Evolutionary conservation across 441 rosid species (phyloP), one percentile per base, ranked within the genome.

Genomic region (Pelargonium fulgidum): DNA sequence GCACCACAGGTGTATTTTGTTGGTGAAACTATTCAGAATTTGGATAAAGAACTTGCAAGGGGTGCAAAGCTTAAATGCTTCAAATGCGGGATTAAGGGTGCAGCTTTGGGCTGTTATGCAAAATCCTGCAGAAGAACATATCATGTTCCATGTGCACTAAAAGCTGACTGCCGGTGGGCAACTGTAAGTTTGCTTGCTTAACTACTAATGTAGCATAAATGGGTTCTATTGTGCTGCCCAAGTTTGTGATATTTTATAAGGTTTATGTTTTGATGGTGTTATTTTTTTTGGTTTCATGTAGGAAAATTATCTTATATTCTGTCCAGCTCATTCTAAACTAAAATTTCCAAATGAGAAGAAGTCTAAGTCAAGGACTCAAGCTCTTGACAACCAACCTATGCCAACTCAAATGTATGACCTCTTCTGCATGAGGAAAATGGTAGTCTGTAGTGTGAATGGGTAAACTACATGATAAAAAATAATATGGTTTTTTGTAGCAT

Each of bases 91-190:
- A 81, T 78, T 36, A 93, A 93, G 80, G 97, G 97, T 4, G 96
- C 95, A 59, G 94, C 96, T 39, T 78, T 93, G 58, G 98, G 96
- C 68, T 93, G 98, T 83, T 91, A 77, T 75, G 76, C 76, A 13
- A 82, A 74, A 72, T 88, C 95, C 67, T 93, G 98, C 79, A 83
- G 88, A 62, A 82, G 83, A 78, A 89, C 86, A 76, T 93, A 93
- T 76, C 97, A 93, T 80, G 80, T 81, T 78, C 89, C 92, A 22
- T 93, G 98, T 85, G 96, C 97, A 63, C 67, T 59, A 42, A 82
- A 85, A 77, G 78, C 78, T 29, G 85, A 76, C 45, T 91, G 97
- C 70, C 87, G 98, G 33, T 93, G 98, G 98, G 95, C 87, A 66
- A 33, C 66, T 77, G 97, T 85, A 83, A 79, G 86, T 76, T 59